These are phyloP conservation scores for Plasmodium falciparum DNA, from an alignment of 169 alveolate species.

Conservation along the genomic window DNA sequence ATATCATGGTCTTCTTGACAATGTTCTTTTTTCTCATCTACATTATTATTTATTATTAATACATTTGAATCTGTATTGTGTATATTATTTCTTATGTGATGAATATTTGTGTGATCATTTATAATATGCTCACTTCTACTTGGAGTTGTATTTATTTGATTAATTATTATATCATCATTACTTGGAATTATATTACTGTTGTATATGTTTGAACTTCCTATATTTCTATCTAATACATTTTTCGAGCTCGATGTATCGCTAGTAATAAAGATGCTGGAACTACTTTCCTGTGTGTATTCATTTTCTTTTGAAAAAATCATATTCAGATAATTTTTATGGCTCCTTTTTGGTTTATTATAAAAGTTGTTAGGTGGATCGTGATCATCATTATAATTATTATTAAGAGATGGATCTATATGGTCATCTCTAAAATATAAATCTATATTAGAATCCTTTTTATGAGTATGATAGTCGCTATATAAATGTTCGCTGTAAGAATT, in stretches of 20 bases:
- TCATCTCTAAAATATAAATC: too few species aligned
- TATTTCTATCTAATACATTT: conserved; percentile 23
- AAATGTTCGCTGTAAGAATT: too few species aligned
- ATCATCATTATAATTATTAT: not conserved
- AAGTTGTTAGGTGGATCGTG: not conserved
- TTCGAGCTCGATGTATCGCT: conserved; percentile 39
- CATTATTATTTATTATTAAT: not conserved
- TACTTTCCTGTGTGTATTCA: conserved; percentile 45
- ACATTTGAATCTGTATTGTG: not conserved
- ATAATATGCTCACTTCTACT: not conserved
- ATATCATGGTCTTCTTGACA: not conserved
- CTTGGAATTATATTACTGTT: not conserved
- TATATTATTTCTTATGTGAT: not conserved
- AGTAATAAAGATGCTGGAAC: conserved; percentile 21
- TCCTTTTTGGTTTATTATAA: not conserved
- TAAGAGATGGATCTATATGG: too few species aligned
- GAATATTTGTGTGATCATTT: not conserved
- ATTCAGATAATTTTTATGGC: conserved; percentile 8
- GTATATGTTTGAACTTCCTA: conserved; percentile 12
- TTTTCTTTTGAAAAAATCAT: conserved; percentile 55
- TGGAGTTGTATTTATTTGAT: not conserved
- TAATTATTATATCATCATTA: not conserved
- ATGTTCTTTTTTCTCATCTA: not conserved
- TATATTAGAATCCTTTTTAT: too few species aligned
- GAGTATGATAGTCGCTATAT: too few species aligned